Evolutionary conservation across 2,329 filamentous ascomycete genomes (phyloP).

Genomic region (Colletotrichum viniferum): DNA sequence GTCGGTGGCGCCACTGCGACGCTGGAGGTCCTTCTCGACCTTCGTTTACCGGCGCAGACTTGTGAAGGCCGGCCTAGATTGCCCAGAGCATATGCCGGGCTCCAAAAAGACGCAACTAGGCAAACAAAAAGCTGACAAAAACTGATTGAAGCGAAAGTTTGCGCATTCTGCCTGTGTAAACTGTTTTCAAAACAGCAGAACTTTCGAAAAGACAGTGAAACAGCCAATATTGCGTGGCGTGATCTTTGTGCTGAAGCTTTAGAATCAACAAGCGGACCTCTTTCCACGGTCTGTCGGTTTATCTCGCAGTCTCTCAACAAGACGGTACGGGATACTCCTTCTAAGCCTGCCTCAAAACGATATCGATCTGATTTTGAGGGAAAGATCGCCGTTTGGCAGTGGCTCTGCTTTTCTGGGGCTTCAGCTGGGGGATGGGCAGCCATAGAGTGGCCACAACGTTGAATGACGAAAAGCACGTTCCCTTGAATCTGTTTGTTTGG

Average conservation of each 20-base stretch:
- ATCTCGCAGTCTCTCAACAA: not conserved
- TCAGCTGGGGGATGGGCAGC: not conserved
- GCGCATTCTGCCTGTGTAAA: not conserved
- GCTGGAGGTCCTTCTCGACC: not conserved
- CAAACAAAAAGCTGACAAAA: not conserved
- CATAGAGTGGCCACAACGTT: not conserved
- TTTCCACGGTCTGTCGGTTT: not conserved
- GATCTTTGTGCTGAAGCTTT: not conserved
- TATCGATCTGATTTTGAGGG: constrained; percentile 2
- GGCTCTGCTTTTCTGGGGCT: not conserved
- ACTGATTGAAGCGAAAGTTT: not conserved
- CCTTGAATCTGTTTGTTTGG: constrained; percentile 15
- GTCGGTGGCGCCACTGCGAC: not conserved
- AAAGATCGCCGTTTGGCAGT: not conserved
- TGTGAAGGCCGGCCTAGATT: not conserved
- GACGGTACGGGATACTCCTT: not conserved
- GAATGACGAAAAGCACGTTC: constrained; percentile 17
- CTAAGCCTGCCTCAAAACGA: not conserved
- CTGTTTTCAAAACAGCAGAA: not conserved
- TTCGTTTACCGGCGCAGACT: not conserved
- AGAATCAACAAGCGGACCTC: not conserved
- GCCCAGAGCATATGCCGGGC: not conserved
- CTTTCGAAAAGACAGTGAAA: not conserved
- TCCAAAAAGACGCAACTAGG: not conserved
- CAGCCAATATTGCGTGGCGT: not conserved